Percentiles rank a stretch among this genome's conserved stretches.
Conservation (phyloP, 495 filamentous ascomycete genomes). For the Articulospora tetracladia region DNA sequence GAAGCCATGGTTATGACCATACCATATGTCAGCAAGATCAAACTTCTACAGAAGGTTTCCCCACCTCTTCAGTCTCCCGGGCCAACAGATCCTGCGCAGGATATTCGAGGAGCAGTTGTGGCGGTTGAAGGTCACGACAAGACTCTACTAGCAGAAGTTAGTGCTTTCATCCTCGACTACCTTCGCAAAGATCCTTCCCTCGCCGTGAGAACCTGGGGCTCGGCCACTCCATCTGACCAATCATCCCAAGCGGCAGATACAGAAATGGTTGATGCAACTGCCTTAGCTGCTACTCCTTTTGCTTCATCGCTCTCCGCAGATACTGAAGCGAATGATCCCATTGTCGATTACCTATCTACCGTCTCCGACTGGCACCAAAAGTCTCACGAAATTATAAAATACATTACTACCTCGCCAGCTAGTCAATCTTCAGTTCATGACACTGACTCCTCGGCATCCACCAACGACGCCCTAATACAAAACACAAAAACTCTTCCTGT, state of each 20-base stretch:
- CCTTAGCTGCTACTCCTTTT: background rate
- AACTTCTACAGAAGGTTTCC: conserved; percentile 61
- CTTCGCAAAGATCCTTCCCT: conserved; percentile 56
- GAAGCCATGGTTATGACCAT: conserved; percentile 75
- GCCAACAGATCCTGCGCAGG: conserved; percentile 36
- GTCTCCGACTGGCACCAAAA: conserved; percentile 69
- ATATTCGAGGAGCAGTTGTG: conserved; percentile 70
- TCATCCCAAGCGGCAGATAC: background rate
- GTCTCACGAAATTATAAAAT: conserved; percentile 60
- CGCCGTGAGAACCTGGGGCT: conserved; percentile 49
- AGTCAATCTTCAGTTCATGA: background rate
- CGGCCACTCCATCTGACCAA: background rate
- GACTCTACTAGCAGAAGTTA: conserved; percentile 47
- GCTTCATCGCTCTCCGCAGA: background rate
- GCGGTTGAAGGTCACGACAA: conserved; percentile 73
- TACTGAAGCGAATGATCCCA: conserved; percentile 31
- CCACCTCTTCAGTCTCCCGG: conserved; percentile 54
- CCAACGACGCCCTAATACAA: background rate
- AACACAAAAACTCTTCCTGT: conserved; percentile 45
- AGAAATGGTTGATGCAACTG: conserved; percentile 6
- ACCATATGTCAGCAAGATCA: conserved; percentile 65
- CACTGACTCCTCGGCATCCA: background rate
- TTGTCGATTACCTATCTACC: conserved; percentile 63
- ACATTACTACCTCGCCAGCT: conserved; percentile 44
- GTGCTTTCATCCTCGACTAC: conserved; percentile 56